Base-by-base conservation (phyloP, 768 basidiomycete species). In the Exsudoporus frostii region DNA sequence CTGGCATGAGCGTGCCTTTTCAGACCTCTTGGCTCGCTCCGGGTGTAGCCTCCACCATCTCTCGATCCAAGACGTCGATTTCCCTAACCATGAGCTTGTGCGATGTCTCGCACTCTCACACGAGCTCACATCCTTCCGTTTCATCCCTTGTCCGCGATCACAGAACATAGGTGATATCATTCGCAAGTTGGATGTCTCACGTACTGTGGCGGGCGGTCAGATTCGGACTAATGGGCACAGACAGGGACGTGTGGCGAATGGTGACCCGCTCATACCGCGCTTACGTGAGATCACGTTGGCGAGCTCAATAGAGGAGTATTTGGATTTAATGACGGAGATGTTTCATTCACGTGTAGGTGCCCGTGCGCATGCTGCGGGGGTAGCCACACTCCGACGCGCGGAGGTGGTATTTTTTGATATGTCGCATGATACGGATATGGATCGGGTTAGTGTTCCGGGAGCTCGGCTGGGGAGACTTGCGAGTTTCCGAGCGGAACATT, bases 51-150 rank as follows among this genome's bases (percentile, higher is more conserved):
- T 65, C 20, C 51, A 41, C 38, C 48, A n/a, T 3, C 55, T 59
- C 9, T 56, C 53, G 19, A 61, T 64, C 29, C 42, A 42, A 20
- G 51, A 57, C 7, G 44, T 63, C 15, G 19, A 53, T 25, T 58
- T 65, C 48, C 48, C 60, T 10, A 54, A 56, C 30, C 44, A 60
- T 9, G 63, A 58, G 19, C 30, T 67, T 10, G 7, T 65, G 33
- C 60, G 53, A 4, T 60, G 65, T 39, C 60, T 66, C 22, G 41
- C 47, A n/a, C 42, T 44, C 29, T 50, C 63, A 24, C 55, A 15
- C 37, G 32, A 39, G 19, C 58, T 62, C 43, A 37, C 20, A 5
- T 50, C 53, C 32, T 36, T 61, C 25, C 33, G 43, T 37, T 58
- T 63, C 38, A 54, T 63, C 24, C 61, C 58, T 33, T 58, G 34